Evolutionary conservation across 257 asterid genomes (phyloP).

Genomic region (Lantana camara): DNA sequence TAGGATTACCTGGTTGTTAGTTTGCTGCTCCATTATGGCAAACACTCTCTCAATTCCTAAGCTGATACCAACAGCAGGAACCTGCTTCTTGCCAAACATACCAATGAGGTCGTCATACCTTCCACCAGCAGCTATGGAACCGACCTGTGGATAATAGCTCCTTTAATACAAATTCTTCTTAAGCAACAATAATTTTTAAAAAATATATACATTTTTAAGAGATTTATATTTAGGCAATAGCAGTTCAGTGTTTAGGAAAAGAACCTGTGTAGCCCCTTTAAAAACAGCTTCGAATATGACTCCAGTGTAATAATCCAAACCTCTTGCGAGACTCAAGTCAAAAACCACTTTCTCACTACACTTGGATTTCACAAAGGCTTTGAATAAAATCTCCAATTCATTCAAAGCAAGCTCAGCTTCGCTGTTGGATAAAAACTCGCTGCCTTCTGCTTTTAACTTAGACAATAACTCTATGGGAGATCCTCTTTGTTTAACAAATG

Average conservation of each 20-base stretch:
- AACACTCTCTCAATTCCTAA: slow-evolving; percentile 94
- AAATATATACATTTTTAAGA: no score
- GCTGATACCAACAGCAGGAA: slow-evolving; percentile 96
- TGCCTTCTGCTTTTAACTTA: slow-evolving; percentile 64
- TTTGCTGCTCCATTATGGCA: slow-evolving; percentile 83
- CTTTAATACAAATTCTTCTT: no score
- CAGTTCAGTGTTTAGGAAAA: no score
- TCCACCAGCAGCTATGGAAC: slow-evolving; percentile 98
- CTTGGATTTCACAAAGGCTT: slow-evolving; percentile 68
- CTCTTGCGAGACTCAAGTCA: slow-evolving; percentile 98
- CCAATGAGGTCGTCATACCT: slow-evolving; percentile 92
- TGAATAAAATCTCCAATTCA: slow-evolving; percentile 81
- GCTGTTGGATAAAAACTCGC: slow-evolving; percentile 61
- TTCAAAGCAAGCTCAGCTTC: slow-evolving; percentile 73
- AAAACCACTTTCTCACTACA: slow-evolving; percentile 73
- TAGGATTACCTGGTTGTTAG: slow-evolving; percentile 58
- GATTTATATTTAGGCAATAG: no score
- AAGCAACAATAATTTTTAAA: no score
- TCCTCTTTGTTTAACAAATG: slow-evolving; percentile 80
- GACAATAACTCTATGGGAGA: slow-evolving; percentile 75
- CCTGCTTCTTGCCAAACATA: slow-evolving; percentile 82
- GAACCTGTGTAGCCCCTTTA: slow-evolving; percentile 92
- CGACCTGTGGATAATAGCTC: slow-evolving; percentile 60
- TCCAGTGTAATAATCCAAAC: slow-evolving; percentile 97
- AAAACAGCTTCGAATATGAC: slow-evolving; percentile 92